Conservation (phyloP, 2,329 filamentous ascomycete species). For the Venturia aucupariae region DNA sequence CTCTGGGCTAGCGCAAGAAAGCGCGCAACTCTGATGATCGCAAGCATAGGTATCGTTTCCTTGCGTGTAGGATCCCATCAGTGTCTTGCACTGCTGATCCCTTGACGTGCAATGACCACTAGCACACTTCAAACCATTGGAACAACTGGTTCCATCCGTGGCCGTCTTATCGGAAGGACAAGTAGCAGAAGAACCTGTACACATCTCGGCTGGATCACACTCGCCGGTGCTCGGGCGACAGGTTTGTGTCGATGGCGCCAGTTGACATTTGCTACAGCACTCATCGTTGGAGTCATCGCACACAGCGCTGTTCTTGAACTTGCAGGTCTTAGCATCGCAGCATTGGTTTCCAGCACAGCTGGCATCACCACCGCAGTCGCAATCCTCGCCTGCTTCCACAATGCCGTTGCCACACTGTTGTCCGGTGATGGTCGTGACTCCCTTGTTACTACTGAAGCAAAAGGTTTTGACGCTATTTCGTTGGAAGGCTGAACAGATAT, state of each 20-base stretch:
- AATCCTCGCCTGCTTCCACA: slow-evolving; percentile 87
- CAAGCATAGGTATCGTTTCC: slow-evolving; percentile 76
- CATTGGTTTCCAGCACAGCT: slow-evolving; percentile 69
- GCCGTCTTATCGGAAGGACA: slow-evolving; percentile 67
- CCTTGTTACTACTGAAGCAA: slow-evolving; percentile 79
- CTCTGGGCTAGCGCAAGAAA: slow-evolving; percentile 65
- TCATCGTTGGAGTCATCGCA: slow-evolving; percentile 82
- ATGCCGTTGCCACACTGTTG: slow-evolving; percentile 94
- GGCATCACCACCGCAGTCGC: slow-evolving; percentile 75
- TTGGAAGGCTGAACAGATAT: slow-evolving; percentile 80
- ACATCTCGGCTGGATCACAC: slow-evolving; percentile 81
- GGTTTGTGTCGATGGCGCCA: slow-evolving; percentile 57
- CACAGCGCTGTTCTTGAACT: slow-evolving; percentile 63
- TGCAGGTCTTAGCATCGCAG: slow-evolving; percentile 81
- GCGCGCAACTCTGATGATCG: slow-evolving; percentile 58
- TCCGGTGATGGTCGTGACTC: slow-evolving; percentile 70
- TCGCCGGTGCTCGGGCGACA: slow-evolving; percentile 71
- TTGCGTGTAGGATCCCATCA: slow-evolving; percentile 66
- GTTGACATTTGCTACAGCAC: slow-evolving; percentile 66
- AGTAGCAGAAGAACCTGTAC: slow-evolving; percentile 58
- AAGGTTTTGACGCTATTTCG: slow-evolving; percentile 64
- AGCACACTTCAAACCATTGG: slow-evolving; percentile 65
- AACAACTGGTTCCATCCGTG: slow-evolving; percentile 64
- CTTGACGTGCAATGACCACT: slow-evolving; percentile 92
- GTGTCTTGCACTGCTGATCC: slow-evolving; percentile 75